These are phyloP conservation scores for Euphorbia celastroides DNA, from an alignment of 441 rosid genomes.

Conservation along the genomic window DNA sequence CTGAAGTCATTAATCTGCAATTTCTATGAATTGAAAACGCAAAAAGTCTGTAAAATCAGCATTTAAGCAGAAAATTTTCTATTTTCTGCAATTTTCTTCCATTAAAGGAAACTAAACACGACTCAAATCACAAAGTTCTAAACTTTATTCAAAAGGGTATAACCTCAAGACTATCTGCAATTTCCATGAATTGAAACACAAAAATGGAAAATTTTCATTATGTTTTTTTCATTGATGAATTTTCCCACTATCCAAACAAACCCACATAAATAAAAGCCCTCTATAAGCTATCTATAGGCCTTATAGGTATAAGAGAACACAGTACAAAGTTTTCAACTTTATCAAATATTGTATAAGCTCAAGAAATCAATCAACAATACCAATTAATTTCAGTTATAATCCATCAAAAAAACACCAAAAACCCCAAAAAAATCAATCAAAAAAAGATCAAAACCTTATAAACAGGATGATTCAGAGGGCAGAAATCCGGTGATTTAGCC, in stretches of 20 bases:
- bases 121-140: neutral
- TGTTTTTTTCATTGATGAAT: slow-evolving; percentile 1
- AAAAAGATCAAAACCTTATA: slow-evolving; percentile 16
- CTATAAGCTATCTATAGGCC: neutral
- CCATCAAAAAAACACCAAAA: neutral
- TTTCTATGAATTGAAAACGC: no score
- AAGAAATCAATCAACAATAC: neutral
- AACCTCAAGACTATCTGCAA: no score
- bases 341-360: neutral
- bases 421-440: neutral
- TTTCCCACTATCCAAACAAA: slow-evolving; percentile 28
- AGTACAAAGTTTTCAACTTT: neutral
- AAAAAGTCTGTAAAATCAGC: neutral
- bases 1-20: no score
- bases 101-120: neutral
- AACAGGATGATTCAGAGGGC: slow-evolving; percentile 10
- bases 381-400: neutral
- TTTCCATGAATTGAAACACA: no score
- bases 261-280: neutral
- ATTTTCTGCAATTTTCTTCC: neutral
- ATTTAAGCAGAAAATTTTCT: neutral
- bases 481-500: slow-evolving; percentile 16
- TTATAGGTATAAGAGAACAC: neutral
- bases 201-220: neutral
- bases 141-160: neutral